Evolutionary conservation across 352 stramenopile species (phyloP), one percentile per base, ranked within the genome.

Genomic region (Pythium insidiosum): DNA sequence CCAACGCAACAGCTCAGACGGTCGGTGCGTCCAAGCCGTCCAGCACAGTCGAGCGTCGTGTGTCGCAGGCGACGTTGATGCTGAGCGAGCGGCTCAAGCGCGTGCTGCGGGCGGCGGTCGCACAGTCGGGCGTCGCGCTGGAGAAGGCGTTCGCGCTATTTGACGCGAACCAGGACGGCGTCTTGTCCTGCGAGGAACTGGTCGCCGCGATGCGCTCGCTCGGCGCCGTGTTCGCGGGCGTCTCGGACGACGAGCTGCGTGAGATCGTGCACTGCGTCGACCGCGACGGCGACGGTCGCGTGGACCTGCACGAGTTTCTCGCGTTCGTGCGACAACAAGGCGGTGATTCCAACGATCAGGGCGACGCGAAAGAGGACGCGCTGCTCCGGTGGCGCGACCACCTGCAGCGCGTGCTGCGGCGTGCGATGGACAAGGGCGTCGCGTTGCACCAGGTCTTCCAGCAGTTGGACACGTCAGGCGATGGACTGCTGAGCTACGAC

Each of bases 401-500:
- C 18, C 50, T 88, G 2, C 67, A 73, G 21, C 62, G 66, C 2
- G 65, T 90, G 11, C 36, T 90, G 5, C 16, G 54, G 10, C 61
- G 73, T 21, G 68, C 72, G 9, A 53, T 73, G 33, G 64, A 80
- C 28, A 83, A 84, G 51, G 74, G 73, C 0, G 55, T 88, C 3
- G 49, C 48, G 1, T 56, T 88, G 3, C 68, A 85, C 24, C 58
- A 86, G 19, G 63, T 90, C 6, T 90, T 90, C 47, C 50, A 56
- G 13, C 55, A 84, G 23, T 57, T 90, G 4, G 78, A 90, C 24
- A 25, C 49, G 3, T 88, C 73, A 1, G 53, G 68, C 9, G 75
- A 88, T 45, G 75, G 73, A 0, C 79, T 67, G 3, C 41, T 90
- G 3, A 82, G 67, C 12, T 66, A 56, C 4, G 58, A 66, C 4